Evolutionary conservation across 805 yeast species (phyloP).

Genomic region (Metschnikowia sp.): DNA sequence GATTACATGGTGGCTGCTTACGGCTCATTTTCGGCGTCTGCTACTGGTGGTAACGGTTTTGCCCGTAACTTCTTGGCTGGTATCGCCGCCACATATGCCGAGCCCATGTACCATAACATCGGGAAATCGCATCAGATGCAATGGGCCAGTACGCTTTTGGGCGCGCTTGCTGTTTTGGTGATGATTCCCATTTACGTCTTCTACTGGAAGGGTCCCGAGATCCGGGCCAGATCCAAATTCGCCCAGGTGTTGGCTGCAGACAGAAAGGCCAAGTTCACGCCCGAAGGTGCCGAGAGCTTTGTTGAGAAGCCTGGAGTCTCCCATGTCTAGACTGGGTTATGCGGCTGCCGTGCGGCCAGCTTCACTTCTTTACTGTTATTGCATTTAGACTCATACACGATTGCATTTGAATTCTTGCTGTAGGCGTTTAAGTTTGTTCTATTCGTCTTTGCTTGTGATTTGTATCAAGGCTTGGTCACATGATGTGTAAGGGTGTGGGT

Average conservation of each 20-base stretch:
- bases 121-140: slow-evolving; percentile 28
- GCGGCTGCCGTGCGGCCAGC: no score
- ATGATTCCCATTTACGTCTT: slow-evolving; percentile 33
- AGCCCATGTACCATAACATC: slow-evolving; percentile 35
- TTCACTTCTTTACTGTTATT: no score
- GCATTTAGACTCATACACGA: no score
- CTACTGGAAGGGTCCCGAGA: slow-evolving; percentile 39
- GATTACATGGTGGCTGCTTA: slow-evolving; percentile 43
- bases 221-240: slow-evolving; percentile 32
- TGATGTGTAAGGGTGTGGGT: no score
- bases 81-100: slow-evolving; percentile 35
- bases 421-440: no score
- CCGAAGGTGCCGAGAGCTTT: no score
- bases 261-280: neutral
- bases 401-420: no score
- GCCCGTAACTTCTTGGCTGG: slow-evolving; percentile 42
- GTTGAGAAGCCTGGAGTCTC: no score
- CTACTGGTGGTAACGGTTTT: slow-evolving; percentile 43
- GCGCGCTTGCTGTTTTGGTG: slow-evolving; percentile 32
- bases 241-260: slow-evolving; percentile 37
- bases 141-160: slow-evolving; percentile 40
- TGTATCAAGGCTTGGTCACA: no score
- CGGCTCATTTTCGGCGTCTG: slow-evolving; percentile 42
- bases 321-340: no score
- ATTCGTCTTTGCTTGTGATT: no score